Evolutionary conservation across 2,329 filamentous ascomycete genomes (phyloP).

Genomic region (Botrytis sinoallii): DNA sequence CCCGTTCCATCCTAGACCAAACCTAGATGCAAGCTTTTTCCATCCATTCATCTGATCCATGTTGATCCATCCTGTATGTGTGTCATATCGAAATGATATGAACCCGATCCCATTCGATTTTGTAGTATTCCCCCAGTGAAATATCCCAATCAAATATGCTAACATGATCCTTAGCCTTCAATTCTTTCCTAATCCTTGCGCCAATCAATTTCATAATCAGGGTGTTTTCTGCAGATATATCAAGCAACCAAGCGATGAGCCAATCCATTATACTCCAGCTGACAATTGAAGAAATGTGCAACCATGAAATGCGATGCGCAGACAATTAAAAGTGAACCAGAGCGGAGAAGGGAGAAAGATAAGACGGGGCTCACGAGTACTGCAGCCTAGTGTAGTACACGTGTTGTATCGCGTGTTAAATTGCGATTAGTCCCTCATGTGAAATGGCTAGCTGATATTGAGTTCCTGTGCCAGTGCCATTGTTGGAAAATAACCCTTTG

Average conservation of each 20-base stretch:
- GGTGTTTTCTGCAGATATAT: not conserved
- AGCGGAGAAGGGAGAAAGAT: not conserved
- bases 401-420: not conserved
- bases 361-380: not conserved
- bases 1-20: conserved; percentile 8
- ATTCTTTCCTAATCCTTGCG: conserved; percentile 5
- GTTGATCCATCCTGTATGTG: not conserved
- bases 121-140: conserved; percentile 12
- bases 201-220: conserved; percentile 10
- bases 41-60: conserved; percentile 6
- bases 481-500: conserved; percentile 36
- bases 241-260: conserved; percentile 10
- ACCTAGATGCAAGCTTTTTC: conserved; percentile 12
- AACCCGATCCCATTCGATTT: conserved; percentile 2
- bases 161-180: conserved; percentile 6
- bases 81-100: not conserved
- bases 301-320: conserved; percentile 1
- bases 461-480: conserved; percentile 34
- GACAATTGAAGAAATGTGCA: not conserved
- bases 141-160: conserved; percentile 1
- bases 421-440: not conserved
- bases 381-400: not conserved
- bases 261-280: conserved; percentile 9
- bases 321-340: not conserved
- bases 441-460: conserved; percentile 30